Base-by-base conservation (phyloP, 2,329 filamentous ascomycete species). In the Aureobasidium namibiae region DNA sequence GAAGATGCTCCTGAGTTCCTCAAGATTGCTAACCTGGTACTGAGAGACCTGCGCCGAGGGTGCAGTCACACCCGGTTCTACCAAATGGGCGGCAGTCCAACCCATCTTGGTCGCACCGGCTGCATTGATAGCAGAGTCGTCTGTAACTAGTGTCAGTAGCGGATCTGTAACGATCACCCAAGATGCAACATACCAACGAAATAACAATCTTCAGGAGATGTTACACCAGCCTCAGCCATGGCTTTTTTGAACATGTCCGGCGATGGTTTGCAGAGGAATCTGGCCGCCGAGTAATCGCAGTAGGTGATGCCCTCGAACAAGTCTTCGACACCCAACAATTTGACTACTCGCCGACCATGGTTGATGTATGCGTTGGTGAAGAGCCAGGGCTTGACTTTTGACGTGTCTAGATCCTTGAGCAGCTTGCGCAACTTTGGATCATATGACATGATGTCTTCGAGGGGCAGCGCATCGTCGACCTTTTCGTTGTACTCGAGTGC, bases 361-460 rank as follows among this genome's bases (percentile, higher is more conserved):
- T 80, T 97, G 64, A 95, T 78, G 68, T 99, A 96, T 23, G 95
- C 94, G 69, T 99, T 99, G 1, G 95, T 99, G 67, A 99, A 87
- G 1, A 99, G 83, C 94, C 95, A 99, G 31, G 91, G 77, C 63
- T 85, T 90, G 63, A 96, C 89, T 71, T 95, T 95, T 67, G 77
- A 82, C 61, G 74, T 86, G 73, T 99, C 92, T 57, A 99, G 85
- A 64, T 92, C 88, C 71, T 87, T 79, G 6, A 99, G 83, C 46
- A 99, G 74, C 67, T 82, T 78, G 52, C 90, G 86, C 42, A 97
- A 78, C 67, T 85, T 79, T 0, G 85, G 81, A 67, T 95, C 84
- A 0, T 90, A 89, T 69, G 86, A 86, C 70, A 99, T 87, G 68
- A 97, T 83, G 18, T 82, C 79, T 68, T 96, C 90, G 3, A 99